Evolutionary conservation across 768 basidiomycete species (phyloP).

Genomic region (Ramaria sp.): DNA sequence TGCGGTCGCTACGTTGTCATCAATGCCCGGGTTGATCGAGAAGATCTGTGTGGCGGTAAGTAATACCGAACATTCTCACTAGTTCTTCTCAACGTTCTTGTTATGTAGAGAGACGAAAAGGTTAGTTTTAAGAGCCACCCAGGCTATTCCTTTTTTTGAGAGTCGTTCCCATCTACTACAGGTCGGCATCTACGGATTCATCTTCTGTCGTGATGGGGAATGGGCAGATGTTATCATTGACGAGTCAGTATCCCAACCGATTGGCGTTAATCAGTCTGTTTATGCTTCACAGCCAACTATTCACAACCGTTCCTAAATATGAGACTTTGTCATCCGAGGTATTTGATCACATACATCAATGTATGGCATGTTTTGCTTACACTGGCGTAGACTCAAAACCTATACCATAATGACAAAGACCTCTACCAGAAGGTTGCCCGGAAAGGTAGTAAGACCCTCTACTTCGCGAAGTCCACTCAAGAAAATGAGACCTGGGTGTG

Average conservation of each 20-base stretch:
- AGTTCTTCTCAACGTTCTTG: background rate
- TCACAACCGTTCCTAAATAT: constrained; percentile 39
- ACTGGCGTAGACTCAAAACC: constrained; percentile 23
- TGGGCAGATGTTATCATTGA: constrained; percentile 49
- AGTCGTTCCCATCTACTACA: constrained; percentile 5
- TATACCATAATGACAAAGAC: constrained; percentile 43
- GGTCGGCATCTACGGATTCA: constrained; percentile 48
- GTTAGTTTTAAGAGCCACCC: background rate
- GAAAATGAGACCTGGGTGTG: constrained; percentile 46
- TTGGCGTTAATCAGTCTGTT: background rate
- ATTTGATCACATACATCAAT: background rate
- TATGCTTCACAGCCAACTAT: constrained; percentile 32
- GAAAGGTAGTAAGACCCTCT: constrained; percentile 35
- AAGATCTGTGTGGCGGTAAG: constrained; percentile 41
- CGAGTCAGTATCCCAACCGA: constrained; percentile 29
- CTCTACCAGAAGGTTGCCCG: constrained; percentile 34
- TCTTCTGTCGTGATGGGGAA: constrained; percentile 41
- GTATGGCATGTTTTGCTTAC: background rate
- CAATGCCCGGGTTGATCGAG: constrained; percentile 33
- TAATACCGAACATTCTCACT: background rate
- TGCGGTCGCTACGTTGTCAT: constrained; percentile 39
- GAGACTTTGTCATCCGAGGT: constrained; percentile 30
- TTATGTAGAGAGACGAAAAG: constrained; percentile 34
- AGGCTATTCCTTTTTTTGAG: background rate
- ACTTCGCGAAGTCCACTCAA: constrained; percentile 36